Evolutionary conservation across 73 alveolate genomes (phyloP), one percentile per base, ranked within the genome.

Genomic region (Paraurostyla sp.): DNA sequence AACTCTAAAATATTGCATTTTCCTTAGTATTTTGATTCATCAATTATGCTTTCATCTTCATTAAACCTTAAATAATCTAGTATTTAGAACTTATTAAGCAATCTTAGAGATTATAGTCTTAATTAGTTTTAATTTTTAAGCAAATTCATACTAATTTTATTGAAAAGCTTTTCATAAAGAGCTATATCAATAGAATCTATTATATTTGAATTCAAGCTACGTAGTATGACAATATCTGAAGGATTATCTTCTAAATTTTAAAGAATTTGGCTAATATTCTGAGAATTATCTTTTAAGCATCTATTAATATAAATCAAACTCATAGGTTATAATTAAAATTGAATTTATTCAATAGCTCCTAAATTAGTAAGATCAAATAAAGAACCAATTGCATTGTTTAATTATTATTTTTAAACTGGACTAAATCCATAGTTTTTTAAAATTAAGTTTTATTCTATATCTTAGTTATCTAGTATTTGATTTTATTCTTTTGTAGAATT

Each of bases 21-120:
- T 11, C 86, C 86, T 46, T 48, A 43, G 29, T 73, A 73, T 2
- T 73, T 33, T 7, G 82, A 65, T 13, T 38, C 40, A 38, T 65
- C 82, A 23, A 22, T 2, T 9, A 38, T 56, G 40, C 41, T 65
- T 23, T 65, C 82, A 65, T 65, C 25, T 4, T 65, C 82, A 22
- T 65, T 58, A 6, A 58, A 42, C 41, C 13, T 11, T 35, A 7
- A 15, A 22, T 15, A 65, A 38, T 32, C 27, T 6, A 65, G 82
- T 15, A 6, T 1, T 13, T 65, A 33, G 41, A 65, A 65, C 32
- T 48, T 45, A 40, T 23, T 43, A 1, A 73, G 71, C 2, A 35
- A 22, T 20, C 4, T 40, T 43, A 73, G 27, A 3, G 87, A 23
- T 42, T 73, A n/a, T 13, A 15, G 40, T 50, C 71, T 73, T 42